Conservation (phyloP, 768 basidiomycete genomes). For the Naganishia onofrii region DNA sequence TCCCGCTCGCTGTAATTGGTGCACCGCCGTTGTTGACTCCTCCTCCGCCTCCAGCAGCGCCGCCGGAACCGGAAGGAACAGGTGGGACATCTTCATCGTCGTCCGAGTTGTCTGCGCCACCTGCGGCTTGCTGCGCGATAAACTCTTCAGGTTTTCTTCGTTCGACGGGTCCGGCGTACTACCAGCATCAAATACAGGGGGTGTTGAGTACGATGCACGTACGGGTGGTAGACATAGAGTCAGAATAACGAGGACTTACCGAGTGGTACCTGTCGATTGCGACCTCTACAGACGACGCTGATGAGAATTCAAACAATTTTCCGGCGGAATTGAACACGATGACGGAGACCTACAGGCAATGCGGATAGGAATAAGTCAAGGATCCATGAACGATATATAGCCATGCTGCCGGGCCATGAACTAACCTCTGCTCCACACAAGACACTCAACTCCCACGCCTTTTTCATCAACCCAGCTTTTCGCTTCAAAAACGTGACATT, state of each 20-base stretch:
- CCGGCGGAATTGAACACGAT: slow-evolving; percentile 47
- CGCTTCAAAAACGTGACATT: slow-evolving; percentile 53
- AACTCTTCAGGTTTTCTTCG: slow-evolving; percentile 47
- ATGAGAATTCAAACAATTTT: slow-evolving; percentile 50
- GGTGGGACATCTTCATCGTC: slow-evolving; percentile 42
- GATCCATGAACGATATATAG: neutral
- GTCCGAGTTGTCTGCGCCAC: slow-evolving; percentile 43
- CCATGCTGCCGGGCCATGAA: neutral
- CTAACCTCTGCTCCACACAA: slow-evolving; percentile 49
- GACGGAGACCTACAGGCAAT: slow-evolving; percentile 35
- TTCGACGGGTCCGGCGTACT: slow-evolving; percentile 51
- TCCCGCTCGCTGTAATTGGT: slow-evolving; percentile 3
- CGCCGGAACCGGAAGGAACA: neutral
- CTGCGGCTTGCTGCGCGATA: slow-evolving; percentile 36
- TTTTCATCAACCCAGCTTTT: slow-evolving; percentile 52
- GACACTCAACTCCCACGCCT: slow-evolving; percentile 52
- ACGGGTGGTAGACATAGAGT: neutral
- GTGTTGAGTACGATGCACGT: neutral
- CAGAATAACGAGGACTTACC: slow-evolving; percentile 33
- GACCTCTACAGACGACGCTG: slow-evolving; percentile 41
- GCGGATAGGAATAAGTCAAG: neutral
- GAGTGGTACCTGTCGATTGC: slow-evolving; percentile 48
- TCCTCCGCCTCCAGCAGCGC: no score
- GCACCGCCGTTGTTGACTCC: slow-evolving; percentile 2
- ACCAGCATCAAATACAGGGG: neutral